Evolutionary conservation across 306 rosid species (phyloP), one percentile per base, ranked within the genome.

Genomic region (Trichosanthes cucumerina): DNA sequence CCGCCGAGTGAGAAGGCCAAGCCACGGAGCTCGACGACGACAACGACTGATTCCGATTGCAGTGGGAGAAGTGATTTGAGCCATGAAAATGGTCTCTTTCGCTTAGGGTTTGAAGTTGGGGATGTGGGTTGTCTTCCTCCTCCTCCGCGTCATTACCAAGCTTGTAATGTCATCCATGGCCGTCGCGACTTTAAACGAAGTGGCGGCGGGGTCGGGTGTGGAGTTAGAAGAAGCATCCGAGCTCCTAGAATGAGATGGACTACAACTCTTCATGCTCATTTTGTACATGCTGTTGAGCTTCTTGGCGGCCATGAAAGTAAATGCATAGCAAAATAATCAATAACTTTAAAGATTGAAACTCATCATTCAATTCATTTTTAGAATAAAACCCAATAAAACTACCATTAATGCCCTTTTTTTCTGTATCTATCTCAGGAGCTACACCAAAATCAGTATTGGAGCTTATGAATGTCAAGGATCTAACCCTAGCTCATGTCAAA

Each of bases 221-320:
- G 88, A 10, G 87, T 81, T 50, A 91, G 78, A 80, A 86, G 93
- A 88, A 91, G 86, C 83, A 54, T 80, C 23, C 83, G 98, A 84
- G 98, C 93, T 85, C 98, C 98, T 3, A 87, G 97, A 86, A 93
- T 93, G 98, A 80, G 97, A 86, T 93, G 98, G 98, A 93, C 97
- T 28, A 85, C 92, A 0, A 93, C 97, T 46, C 93, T 93, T 46
- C 97, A 91, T 74, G 93, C 98, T 54, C 98, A 90, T 87, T 93
- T 93, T 75, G 90, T 93, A 77, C 96, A 90, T 43, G 92, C 93
- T 1, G 98, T 93, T 52, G 89, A 93, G 85, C 98, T 91, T 75
- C 97, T 91, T 73, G 98, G 98, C 14, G 98, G 98, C 64, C 93
- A 91, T 87, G 93, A 91, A 86, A 93, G 98, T 93, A 91, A 87